phyloP scores from a whole-genome alignment of 2,329 filamentous ascomycete genomes.

The Trichophyton equinum region DNA sequence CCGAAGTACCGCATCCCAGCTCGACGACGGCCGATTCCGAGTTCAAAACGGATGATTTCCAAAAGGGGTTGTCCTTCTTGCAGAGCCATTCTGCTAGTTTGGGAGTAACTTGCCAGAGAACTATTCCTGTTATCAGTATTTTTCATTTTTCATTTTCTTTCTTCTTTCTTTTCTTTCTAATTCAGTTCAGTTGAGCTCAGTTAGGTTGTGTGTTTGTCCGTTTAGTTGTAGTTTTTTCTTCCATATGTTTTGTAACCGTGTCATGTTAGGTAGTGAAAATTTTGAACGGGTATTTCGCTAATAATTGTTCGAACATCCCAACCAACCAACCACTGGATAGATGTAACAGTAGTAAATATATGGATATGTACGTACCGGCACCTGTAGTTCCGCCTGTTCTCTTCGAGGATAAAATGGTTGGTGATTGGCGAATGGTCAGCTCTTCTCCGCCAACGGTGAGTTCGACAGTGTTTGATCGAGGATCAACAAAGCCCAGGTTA shows the following conservation, averaged over 20 bases:
- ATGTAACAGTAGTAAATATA: neutral
- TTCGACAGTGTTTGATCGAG: conserved; percentile 52
- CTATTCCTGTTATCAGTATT: conserved; percentile 29
- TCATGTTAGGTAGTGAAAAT: too few species aligned
- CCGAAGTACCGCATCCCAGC: conserved; percentile 78
- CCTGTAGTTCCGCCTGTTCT: conserved; percentile 62
- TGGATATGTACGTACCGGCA: conserved; percentile 39
- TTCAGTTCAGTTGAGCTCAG: too few species aligned
- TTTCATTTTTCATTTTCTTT: neutral
- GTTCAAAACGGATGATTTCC: conserved; percentile 42
- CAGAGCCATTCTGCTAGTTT: conserved; percentile 70
- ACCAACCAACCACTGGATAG: too few species aligned
- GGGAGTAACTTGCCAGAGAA: conserved; percentile 86
- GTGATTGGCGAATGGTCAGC: conserved; percentile 70
- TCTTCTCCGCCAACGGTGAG: conserved; percentile 57
- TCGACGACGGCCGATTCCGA: conserved; percentile 55
- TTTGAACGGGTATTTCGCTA: neutral
- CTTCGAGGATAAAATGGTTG: conserved; percentile 63
- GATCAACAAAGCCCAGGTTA: conserved; percentile 75
- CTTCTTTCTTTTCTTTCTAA: too few species aligned
- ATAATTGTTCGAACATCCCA: neutral
- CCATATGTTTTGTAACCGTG: too few species aligned
- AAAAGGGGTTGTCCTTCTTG: conserved; percentile 49
- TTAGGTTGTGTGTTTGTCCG: too few species aligned
- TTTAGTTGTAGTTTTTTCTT: too few species aligned